Conservation (phyloP, 495 filamentous ascomycete genomes). For the Aspergillus hancockii region DNA sequence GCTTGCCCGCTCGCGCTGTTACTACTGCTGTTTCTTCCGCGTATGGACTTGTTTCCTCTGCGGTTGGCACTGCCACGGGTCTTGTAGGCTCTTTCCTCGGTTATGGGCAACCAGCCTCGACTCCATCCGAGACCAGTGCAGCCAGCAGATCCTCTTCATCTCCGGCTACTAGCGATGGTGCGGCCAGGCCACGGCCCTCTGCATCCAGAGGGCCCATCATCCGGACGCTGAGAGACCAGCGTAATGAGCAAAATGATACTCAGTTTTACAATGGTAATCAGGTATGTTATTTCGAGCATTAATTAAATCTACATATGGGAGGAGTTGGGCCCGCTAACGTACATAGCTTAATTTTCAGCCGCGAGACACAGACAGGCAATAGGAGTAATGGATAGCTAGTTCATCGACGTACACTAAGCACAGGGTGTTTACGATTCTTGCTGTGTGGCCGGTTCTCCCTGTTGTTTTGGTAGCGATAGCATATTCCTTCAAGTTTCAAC, state of each 20-base stretch:
- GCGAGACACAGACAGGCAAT: constrained; percentile 57
- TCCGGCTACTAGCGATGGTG: constrained; percentile 9
- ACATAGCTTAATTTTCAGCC: constrained; percentile 74
- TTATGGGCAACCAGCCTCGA: constrained; percentile 35
- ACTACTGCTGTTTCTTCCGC: constrained; percentile 43
- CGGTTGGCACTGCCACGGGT: constrained; percentile 46
- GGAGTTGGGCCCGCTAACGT: not conserved
- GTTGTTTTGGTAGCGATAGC: not conserved
- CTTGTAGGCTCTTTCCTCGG: constrained; percentile 60
- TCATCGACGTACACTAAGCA: not conserved
- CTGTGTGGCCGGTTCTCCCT: not conserved
- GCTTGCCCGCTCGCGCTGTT: constrained; percentile 45
- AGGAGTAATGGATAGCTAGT: constrained; percentile 16
- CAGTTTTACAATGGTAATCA: constrained; percentile 91
- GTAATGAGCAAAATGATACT: constrained; percentile 49
- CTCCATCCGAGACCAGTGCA: constrained; percentile 9
- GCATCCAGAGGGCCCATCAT: constrained; percentile 41
- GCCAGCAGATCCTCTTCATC: constrained; percentile 15
- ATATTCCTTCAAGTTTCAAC: not conserved
- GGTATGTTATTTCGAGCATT: constrained; percentile 47
- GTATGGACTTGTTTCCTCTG: constrained; percentile 45
- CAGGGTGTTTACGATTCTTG: not conserved
- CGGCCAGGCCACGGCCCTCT: constrained; percentile 22
- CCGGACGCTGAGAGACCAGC: constrained; percentile 59
- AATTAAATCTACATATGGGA: not conserved